Base-by-base conservation (phyloP, 2,329 filamentous ascomycete genomes). In the Dryadomyces sulphureus region DNA sequence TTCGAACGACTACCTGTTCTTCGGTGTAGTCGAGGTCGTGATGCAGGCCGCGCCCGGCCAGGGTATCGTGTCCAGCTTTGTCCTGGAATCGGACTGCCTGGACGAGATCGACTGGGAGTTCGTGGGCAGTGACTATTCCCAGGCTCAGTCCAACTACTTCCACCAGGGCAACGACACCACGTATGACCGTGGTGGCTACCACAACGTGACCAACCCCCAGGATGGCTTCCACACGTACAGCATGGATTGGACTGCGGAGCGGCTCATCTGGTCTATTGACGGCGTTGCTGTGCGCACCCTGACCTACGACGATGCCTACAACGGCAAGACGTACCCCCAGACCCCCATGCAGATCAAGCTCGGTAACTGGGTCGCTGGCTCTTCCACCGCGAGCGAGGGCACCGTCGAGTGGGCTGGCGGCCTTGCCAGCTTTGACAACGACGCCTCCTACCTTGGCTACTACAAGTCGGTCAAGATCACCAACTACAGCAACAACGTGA, bases 51-150 rank as follows among this genome's bases (percentile, higher is more conserved):
- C 92, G 22, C 74, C 82, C 3, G 92, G 90, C 38, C 70, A 69
- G 7, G 92, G 92, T 54, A 84, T 98, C 52, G 84, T 98, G 51
- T 95, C 88, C 66, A 89, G 84, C 53, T 73, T 85, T 36, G 87
- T 96, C 38, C 69, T 98, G 53, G 84, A 94, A 68, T 95, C 88
- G 2, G 87, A 94, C 57, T 78, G 82, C 57, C 73, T 94, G 25
- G 90, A 96, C 60, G 88, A 94, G 70, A 92, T 96, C 51, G 90
- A 96, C 63, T 94, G 45, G 48, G 90, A 96, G 65, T 94, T 86
- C 82, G 72, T 96, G 48, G 92, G 90, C 48, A 80, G 78, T 45
- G 77, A 86, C 58, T 66, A 72, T 53, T 63, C 69, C 24, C 71
- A 90, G 60, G 88, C 89, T 27, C 90, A 95, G 67, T 83, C 78